phyloP scores from a whole-genome alignment of 495 filamentous ascomycete species.

The Aspergillus asperescens region DNA sequence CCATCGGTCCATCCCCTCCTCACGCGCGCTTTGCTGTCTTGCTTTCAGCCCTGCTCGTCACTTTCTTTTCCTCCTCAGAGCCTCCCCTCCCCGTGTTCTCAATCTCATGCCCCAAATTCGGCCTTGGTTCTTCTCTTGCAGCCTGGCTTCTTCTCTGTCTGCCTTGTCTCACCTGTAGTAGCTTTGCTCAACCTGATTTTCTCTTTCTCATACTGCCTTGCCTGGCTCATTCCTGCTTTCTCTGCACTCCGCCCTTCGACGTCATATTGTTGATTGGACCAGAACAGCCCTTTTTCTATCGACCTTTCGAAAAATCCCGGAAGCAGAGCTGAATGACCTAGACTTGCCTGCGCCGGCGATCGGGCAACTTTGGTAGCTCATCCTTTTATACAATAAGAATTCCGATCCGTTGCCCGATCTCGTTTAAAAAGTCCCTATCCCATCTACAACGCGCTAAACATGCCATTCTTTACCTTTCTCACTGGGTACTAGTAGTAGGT shows the following conservation, averaged over 20 bases:
- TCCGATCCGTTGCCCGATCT: neutral
- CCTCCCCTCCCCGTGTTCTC: neutral
- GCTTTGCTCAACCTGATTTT: neutral
- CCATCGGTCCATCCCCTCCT: neutral
- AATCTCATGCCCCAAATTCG: no score
- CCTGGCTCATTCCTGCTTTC: no score
- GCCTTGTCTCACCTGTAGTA: conserved; percentile 7
- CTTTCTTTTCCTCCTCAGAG: neutral
- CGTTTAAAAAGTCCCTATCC: neutral
- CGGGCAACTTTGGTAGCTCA: conserved; percentile 3
- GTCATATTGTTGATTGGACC: conserved; percentile 6
- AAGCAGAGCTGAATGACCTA: neutral
- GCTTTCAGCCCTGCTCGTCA: conserved; percentile 2
- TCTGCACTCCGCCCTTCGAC: conserved; percentile 4
- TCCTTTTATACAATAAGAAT: neutral
- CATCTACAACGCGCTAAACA: conserved; percentile 11
- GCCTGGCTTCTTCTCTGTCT: neutral
- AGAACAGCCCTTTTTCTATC: neutral
- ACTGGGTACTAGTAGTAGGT: conserved; percentile 1
- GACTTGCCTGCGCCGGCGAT: neutral
- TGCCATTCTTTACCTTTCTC: conserved; percentile 5
- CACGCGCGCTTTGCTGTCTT: no score
- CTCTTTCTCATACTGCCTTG: conserved; percentile 5
- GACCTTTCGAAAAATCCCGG: neutral
- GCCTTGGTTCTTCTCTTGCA: conserved; percentile 5